phyloP scores from a whole-genome alignment of 495 filamentous ascomycete genomes.

The Bombardia bombarda region DNA sequence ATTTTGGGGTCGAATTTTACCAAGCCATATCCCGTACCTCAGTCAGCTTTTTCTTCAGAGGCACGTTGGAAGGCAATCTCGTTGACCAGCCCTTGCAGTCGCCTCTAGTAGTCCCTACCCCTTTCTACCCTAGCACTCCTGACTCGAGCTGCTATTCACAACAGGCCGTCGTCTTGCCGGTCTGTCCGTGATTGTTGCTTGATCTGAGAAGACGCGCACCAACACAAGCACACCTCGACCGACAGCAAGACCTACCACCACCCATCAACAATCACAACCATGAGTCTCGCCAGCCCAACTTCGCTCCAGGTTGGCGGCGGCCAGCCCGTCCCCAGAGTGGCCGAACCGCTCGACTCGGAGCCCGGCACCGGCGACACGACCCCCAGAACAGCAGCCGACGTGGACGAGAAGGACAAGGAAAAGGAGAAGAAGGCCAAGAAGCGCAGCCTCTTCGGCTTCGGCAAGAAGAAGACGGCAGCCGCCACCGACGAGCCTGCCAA shows the following conservation, averaged over 20 bases:
- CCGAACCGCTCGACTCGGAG: conserved; percentile 23
- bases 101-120: too few relatives aligned
- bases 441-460: conserved; percentile 52
- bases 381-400: conserved; percentile 23
- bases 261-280: conserved; percentile 4
- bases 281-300: conserved; percentile 19
- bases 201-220: too few relatives aligned
- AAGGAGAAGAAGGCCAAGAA: conserved; percentile 47
- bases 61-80: too few relatives aligned
- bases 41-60: too few relatives aligned
- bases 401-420: conserved; percentile 28
- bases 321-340: conserved; percentile 16
- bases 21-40: too few relatives aligned
- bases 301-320: conserved; percentile 11
- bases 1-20: too few relatives aligned
- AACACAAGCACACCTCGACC: too few relatives aligned
- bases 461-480: conserved; percentile 50
- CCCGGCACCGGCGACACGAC: conserved; percentile 25
- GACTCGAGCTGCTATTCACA: too few relatives aligned
- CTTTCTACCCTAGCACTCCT: too few relatives aligned
- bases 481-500: conserved; percentile 33
- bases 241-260: background rate
- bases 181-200: too few relatives aligned
- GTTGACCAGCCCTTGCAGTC: too few relatives aligned
- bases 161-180: too few relatives aligned